Base-by-base conservation (phyloP, 768 basidiomycete genomes). In the Naematelia encephala region DNA sequence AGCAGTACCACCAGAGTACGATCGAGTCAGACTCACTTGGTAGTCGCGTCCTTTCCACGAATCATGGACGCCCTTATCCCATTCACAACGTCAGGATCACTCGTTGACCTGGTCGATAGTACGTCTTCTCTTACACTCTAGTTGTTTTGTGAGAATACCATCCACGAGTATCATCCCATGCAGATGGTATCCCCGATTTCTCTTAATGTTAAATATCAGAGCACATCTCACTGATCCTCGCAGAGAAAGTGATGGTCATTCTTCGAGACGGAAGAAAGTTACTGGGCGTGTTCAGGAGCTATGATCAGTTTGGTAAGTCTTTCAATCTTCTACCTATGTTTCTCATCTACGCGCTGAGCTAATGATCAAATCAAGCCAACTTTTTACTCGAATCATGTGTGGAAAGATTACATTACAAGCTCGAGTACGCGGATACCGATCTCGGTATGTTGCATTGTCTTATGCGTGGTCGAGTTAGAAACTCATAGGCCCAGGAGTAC, bases 71-170 rank as follows among this genome's bases (percentile, higher is more conserved):
- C 91, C 56, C 80, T 97, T 68, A 97, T 98, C 74, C 91, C 94
- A 54, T 98, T 98, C 81, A 99, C 96, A 61, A 99, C 96, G 21
- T 97, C 93, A 53, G 96, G 96, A 73, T 92, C 94, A 66, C 85
- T 99, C 66, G 89, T 97, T 79, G 96, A 98, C 84, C 91, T 91
- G 79, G 96, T 99, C 81, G 96, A 99, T 87, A 96, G 96, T 99
- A 87, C 87, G 96, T 79, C 11, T 45, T 29, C 47, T 42, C 30
- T n/a, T n/a, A 34, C 28, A 53, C 55, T 39, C 28, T 29, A 27
- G 14, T 27, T 89, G 84, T 84, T 79, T n/a, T n/a, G n/a, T n/a
- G n/a, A n/a, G n/a, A n/a, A n/a, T n/a, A n/a, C n/a, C n/a, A n/a
- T n/a, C n/a, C n/a, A n/a, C n/a, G n/a, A n/a, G n/a, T n/a, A n/a